Evolutionary conservation across 2,329 filamentous ascomycete genomes (phyloP).

Genomic region (Purpureocillium lavendulum): DNA sequence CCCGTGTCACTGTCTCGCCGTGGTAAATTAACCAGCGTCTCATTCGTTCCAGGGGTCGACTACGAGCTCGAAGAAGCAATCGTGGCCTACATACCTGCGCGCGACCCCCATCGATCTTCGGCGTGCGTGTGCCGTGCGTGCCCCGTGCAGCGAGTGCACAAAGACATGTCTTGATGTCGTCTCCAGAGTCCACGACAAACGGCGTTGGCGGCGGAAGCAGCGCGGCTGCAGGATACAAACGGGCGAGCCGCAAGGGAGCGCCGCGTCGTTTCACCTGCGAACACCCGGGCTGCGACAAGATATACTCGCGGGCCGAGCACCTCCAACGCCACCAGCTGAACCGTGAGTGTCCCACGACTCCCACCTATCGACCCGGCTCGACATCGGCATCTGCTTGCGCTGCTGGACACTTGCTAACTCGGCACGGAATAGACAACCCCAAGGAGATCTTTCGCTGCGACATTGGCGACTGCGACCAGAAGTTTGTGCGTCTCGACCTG

Average conservation of each 20-base stretch:
- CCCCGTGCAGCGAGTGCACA: no score
- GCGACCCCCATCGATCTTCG: neutral
- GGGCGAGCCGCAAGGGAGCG: conserved; percentile 42
- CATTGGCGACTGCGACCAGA: conserved; percentile 63
- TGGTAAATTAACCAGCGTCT: neutral
- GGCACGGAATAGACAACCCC: conserved; percentile 52
- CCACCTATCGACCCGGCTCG: no score
- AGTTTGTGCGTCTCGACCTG: conserved; percentile 72
- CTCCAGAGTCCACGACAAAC: neutral
- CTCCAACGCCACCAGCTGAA: conserved; percentile 76
- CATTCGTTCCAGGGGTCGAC: no score
- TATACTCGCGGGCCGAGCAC: conserved; percentile 74
- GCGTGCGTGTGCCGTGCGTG: no score
- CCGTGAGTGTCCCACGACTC: conserved; percentile 44
- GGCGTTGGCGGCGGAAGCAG: conserved; percentile 4
- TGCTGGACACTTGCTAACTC: conserved; percentile 1
- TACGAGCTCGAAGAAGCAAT: no score
- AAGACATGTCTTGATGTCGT: neutral
- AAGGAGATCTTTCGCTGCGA: conserved; percentile 76
- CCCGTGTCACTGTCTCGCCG: neutral
- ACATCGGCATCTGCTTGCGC: no score
- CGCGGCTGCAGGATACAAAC: conserved; percentile 30
- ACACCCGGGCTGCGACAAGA: conserved; percentile 66
- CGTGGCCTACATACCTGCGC: no score
- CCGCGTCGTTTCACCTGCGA: conserved; percentile 52